Conservation (phyloP, 2,329 filamentous ascomycete genomes). For the Aspergillus fructus region DNA sequence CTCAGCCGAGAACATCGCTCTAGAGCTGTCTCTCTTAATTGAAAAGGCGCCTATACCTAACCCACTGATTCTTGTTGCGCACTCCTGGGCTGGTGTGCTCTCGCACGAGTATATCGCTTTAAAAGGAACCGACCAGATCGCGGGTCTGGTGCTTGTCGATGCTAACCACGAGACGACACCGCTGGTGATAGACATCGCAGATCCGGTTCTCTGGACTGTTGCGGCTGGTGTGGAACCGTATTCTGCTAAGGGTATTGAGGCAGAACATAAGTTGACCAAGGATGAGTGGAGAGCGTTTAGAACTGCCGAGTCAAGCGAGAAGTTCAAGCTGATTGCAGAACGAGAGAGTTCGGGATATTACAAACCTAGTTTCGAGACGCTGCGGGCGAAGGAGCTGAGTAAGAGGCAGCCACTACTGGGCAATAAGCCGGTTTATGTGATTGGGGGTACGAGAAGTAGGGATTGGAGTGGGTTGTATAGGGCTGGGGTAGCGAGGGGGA, state of each 20-base stretch:
- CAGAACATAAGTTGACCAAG: conserved; percentile 4
- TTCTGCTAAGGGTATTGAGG: conserved; percentile 17
- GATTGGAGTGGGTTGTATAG: conserved; percentile 32
- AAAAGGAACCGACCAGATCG: conserved; percentile 9
- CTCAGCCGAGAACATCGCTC: conserved; percentile 13
- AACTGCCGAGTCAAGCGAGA: conserved; percentile 18
- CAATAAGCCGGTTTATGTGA: conserved; percentile 25
- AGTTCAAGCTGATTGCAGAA: conserved; percentile 3
- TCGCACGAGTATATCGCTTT: conserved; percentile 17
- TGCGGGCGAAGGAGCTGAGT: conserved; percentile 27
- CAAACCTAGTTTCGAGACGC: conserved; percentile 23
- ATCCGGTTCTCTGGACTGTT: conserved; percentile 14
- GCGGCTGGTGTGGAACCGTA: conserved; percentile 16
- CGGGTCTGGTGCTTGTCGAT: conserved; percentile 18
- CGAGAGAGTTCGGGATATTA: conserved; percentile 8
- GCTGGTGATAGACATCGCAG: conserved; percentile 13
- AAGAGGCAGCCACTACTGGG: conserved; percentile 27
- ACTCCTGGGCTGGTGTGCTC: conserved; percentile 19
- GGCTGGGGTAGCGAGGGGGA: conserved; percentile 31
- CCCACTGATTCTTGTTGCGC: conserved; percentile 16
- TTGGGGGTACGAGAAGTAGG: conserved; percentile 26
- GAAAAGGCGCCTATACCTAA: conserved; percentile 7
- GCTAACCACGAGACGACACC: conserved; percentile 18
- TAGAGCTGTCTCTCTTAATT: conserved; percentile 12
- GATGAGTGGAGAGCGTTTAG: conserved; percentile 16